Evolutionary conservation across 2,329 filamentous ascomycete species (phyloP).

Genomic region (Fonsecaea monophora): DNA sequence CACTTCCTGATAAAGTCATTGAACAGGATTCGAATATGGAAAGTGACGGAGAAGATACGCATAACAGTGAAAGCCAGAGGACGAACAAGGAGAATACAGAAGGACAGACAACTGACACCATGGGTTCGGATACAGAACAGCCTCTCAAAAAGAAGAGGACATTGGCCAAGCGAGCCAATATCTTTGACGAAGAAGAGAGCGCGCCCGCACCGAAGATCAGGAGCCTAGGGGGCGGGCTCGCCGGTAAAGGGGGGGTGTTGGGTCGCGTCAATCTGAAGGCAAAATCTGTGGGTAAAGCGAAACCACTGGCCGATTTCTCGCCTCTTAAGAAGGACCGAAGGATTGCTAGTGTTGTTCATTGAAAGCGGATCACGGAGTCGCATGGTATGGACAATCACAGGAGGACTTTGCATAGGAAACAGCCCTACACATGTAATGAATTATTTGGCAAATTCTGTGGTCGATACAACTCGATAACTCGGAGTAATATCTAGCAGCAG

Average conservation of each 20-base stretch:
- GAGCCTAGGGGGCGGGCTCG: constrained; percentile 38
- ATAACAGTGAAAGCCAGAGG: constrained; percentile 11
- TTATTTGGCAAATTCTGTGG: not conserved
- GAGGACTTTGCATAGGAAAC: not conserved
- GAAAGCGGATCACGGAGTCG: not conserved
- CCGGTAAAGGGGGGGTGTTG: constrained; percentile 33
- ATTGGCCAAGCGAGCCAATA: constrained; percentile 66
- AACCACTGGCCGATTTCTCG: constrained; percentile 66
- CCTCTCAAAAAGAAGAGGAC: constrained; percentile 73
- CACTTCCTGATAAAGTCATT: constrained; percentile 40
- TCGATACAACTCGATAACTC: not conserved
- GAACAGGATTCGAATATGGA: constrained; percentile 40
- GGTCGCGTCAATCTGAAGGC: constrained; percentile 39
- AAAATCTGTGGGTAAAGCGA: constrained; percentile 33
- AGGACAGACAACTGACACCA: constrained; percentile 35
- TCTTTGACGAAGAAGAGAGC: constrained; percentile 75
- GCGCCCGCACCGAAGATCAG: constrained; percentile 45
- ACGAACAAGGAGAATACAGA: constrained; percentile 30
- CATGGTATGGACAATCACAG: not conserved
- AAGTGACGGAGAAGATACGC: constrained; percentile 19
- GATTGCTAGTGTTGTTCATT: constrained; percentile 22
- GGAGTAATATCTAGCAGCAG: not conserved
- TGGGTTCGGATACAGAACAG: constrained; percentile 40
- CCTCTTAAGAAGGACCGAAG: constrained; percentile 74
- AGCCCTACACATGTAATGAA: not conserved